Base-by-base conservation (phyloP, 106 monocot species). In the Allium cepa region DNA sequence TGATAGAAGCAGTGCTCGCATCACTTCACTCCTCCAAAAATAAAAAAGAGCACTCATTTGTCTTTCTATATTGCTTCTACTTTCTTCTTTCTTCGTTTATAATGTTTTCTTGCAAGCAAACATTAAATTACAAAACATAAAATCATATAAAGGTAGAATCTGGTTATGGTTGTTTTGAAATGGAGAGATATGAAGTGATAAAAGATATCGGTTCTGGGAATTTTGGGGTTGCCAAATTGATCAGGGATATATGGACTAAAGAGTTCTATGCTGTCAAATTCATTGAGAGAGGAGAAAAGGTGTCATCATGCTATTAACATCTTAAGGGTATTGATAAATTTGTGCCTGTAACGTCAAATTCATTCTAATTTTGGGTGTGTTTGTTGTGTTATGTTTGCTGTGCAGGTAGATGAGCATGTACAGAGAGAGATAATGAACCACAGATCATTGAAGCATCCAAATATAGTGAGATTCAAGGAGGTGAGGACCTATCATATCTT, bases 391-490 rank as follows among this genome's bases (percentile, higher is more conserved):
- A 22, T 36, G 36, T 36, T 36, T 52, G 8, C 1, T 67, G n/a
- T 17, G 57, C 79, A 90, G 90, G 85, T 90, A 73, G 85, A 90
- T 69, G 90, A 90, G 78, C 73, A 90, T 76, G 90, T 85, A 10
- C 79, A 78, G 72, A 82, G 90, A 17, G 90, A 90, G 75, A 90
- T 90, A 71, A 85, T 90, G 75, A 85, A 90, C 49, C 85, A 89
- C 47, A 85, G 74, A 62, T 80, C 85, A 46, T 63, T 89, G 67
- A 67, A 27, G 67, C 67, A 67, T 27, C 67, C 67, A 67, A 65
- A 65, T 50, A 65, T 65, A 49, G 56, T 89, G 22, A 77, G 85
- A 62, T 90, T 90, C 72, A 90, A 90, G 67, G 90, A 90, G 85
- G 90, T 85, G 73, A 64, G 9, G 4, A 10, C 17, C 49, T 57